These are phyloP conservation scores for Xylariaceae sp. DNA, from an alignment of 2,329 filamentous ascomycete genomes.

Conservation along the genomic window DNA sequence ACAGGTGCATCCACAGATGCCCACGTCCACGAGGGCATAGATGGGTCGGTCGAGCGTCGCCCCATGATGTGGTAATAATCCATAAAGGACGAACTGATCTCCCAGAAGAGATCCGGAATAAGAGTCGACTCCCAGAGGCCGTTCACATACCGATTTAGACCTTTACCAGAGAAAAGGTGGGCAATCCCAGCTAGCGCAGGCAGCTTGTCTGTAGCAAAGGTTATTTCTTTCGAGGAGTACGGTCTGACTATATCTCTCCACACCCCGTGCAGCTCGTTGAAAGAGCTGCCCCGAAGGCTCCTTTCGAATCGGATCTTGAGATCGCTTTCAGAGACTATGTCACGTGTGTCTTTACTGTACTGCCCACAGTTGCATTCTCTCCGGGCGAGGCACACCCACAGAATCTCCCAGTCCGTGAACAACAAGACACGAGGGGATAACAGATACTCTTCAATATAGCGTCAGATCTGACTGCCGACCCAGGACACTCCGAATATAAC, in stretches of 20 bases:
- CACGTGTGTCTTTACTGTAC: slow-evolving; percentile 21
- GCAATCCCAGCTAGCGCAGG: slow-evolving; percentile 30
- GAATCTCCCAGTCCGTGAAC: slow-evolving; percentile 31
- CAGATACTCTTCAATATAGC: slow-evolving; percentile 21
- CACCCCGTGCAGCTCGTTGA: slow-evolving; percentile 6
- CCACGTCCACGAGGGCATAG: slow-evolving; percentile 32
- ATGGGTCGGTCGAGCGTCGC: slow-evolving; percentile 14
- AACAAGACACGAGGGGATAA: slow-evolving; percentile 27
- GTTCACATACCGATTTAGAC: slow-evolving; percentile 25
- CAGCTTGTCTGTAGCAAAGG: slow-evolving; percentile 25
- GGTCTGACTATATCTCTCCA: slow-evolving; percentile 25
- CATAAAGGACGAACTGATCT: background rate
- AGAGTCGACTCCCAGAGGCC: slow-evolving; percentile 28
- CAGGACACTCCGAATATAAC: background rate
- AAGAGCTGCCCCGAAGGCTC: background rate
- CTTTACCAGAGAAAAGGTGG: slow-evolving; percentile 19
- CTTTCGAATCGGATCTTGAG: slow-evolving; percentile 28
- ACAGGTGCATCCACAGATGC: slow-evolving; percentile 24
- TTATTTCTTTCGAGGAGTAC: slow-evolving; percentile 24
- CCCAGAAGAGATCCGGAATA: slow-evolving; percentile 28
- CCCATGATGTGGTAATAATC: slow-evolving; percentile 8
- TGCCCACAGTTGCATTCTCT: slow-evolving; percentile 26
- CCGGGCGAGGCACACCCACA: slow-evolving; percentile 25
- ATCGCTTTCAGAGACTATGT: slow-evolving; percentile 22
- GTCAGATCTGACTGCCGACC: background rate